Evolutionary conservation across 495 filamentous ascomycete species (phyloP), one percentile per base, ranked within the genome.

Genomic region (Neurospora sublineolata): DNA sequence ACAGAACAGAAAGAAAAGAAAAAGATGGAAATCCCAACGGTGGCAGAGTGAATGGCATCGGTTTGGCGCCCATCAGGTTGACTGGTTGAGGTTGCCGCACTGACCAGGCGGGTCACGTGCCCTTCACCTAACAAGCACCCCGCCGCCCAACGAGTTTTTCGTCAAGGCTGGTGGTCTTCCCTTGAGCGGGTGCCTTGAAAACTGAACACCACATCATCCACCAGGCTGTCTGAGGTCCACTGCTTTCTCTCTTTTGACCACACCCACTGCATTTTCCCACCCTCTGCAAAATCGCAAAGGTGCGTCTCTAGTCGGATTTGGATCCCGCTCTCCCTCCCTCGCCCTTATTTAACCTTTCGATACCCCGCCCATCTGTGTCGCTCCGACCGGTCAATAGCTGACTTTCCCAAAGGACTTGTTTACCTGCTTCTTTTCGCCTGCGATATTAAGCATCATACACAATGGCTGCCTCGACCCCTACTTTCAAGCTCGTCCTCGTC

Each of bases 401-500:
- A 18, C 38, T 16, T 52, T 72, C 73, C 73, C 68, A 76, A 73
- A 70, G 70, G 79, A 70, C 77, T 75, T 77, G 76, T 80, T 77
- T 76, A 76, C 72, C 67, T 75, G 52, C 52, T 46, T 70, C 68
- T 71, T 70, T 42, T 75, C 72, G 67, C 70, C 64, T 39, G 69
- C 71, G 70, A 75, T 76, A 73, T 64, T 64, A 64, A 64, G 52
- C 76, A 76, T 70, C 73, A 72, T 75, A 77, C 77, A 77, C 76
- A 80, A 94, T 94, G 90, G 87, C 90, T 77, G 76, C 79, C 73
- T 77, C 83, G 70, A 81, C 80, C 75, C 88, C 89, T 68, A 97
- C 94, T 80, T 98, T 99, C 89, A 99, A 99, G 93, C 92, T 99
- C 79, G 96, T 99, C 77, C 93, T 99, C 80, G 96, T 99, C 80